Conservation (phyloP, 2,329 filamentous ascomycete genomes). For the Sporothrix phasma region DNA sequence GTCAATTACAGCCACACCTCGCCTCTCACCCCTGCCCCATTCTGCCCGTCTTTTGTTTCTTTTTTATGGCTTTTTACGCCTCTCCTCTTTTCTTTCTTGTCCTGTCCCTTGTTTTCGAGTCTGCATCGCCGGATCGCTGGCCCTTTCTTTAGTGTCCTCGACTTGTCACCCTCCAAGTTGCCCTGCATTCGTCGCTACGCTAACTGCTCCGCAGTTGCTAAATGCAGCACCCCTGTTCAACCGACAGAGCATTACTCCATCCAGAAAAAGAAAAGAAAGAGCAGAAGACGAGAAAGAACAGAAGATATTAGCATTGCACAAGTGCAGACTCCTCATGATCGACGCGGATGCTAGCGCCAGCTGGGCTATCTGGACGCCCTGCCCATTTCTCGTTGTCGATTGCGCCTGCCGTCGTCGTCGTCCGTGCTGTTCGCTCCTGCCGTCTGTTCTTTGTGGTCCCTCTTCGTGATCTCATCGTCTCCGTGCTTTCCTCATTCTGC, state of each 20-base stretch:
- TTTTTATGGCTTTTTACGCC: background rate
- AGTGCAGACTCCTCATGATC: background rate
- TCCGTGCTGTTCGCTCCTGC: background rate
- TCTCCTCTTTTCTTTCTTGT: background rate
- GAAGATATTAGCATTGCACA: background rate
- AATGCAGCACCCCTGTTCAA: background rate
- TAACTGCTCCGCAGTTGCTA: background rate
- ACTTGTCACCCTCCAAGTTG: background rate
- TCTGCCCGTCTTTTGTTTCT: background rate
- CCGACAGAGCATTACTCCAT: too few relatives aligned
- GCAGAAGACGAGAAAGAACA: background rate
- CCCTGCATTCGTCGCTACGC: constrained; percentile 2
- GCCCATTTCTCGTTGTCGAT: background rate
- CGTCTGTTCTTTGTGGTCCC: background rate
- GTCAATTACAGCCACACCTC: constrained; percentile 1
- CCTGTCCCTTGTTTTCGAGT: background rate
- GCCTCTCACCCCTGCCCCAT: background rate
- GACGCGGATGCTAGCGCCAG: background rate
- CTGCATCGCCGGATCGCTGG: background rate
- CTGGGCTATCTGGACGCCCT: background rate
- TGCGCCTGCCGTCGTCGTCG: background rate
- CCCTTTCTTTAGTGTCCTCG: background rate
- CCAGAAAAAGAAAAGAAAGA: background rate
- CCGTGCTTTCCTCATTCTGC: background rate
- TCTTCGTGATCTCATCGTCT: constrained; percentile 1